A percentile compares a stretch with the other conserved stretches of the same genome.
Conservation (phyloP, 2,329 filamentous ascomycete species). For the Sclerotiophoma versabilis region DNA sequence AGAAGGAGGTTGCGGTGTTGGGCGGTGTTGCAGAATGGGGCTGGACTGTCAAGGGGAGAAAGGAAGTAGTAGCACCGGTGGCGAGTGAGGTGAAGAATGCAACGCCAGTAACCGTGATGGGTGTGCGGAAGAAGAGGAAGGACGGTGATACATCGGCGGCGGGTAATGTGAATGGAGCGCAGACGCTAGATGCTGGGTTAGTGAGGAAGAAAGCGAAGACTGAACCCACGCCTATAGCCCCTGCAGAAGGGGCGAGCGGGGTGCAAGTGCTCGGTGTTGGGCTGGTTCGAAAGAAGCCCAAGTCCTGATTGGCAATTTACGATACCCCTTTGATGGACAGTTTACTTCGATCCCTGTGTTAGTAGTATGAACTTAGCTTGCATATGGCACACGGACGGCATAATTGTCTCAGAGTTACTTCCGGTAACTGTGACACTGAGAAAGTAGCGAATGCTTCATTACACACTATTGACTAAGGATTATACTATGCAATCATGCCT, state of each 20-base stretch:
- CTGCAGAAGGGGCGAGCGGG: conserved; percentile 21
- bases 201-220: conserved; percentile 46
- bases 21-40: conserved; percentile 41
- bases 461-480: conserved; percentile 17
- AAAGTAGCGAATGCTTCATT: conserved; percentile 7
- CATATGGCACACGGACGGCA: background rate
- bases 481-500: conserved; percentile 8
- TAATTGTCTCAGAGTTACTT: no score
- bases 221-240: conserved; percentile 21
- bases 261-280: conserved; percentile 41
- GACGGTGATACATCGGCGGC: conserved; percentile 17
- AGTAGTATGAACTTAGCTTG: background rate
- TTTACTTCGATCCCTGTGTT: background rate
- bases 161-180: conserved; percentile 7
- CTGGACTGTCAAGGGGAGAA: conserved; percentile 37
- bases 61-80: conserved; percentile 19
- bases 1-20: conserved; percentile 66
- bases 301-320: conserved; percentile 20
- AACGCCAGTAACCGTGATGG: conserved; percentile 35
- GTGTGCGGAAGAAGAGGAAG: conserved; percentile 48
- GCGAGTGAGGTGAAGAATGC: conserved; percentile 8
- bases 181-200: conserved; percentile 29
- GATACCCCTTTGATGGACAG: background rate
- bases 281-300: conserved; percentile 47
- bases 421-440: background rate